These are phyloP conservation scores for Diplotaxis tenuifolia DNA, from an alignment of 345 rosid genomes.

Conservation along the genomic window DNA sequence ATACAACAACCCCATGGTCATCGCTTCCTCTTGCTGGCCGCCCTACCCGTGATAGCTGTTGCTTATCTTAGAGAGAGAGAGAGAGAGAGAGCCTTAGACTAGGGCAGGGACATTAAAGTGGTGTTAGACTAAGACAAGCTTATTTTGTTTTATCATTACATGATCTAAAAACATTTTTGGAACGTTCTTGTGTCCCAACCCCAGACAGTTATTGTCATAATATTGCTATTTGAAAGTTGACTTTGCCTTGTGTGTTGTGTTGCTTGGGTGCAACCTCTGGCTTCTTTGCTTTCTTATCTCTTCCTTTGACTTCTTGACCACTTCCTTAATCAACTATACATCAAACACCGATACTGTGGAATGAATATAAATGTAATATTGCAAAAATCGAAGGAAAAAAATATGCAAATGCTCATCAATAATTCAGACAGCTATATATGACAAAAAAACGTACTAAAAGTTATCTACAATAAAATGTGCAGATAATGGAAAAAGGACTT, in stretches of 20 bases:
- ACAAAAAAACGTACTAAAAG: background rate
- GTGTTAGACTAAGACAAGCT: conserved; percentile 25
- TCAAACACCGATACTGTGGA: background rate
- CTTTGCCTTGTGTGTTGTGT: background rate
- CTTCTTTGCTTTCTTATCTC: background rate
- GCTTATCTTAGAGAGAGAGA: background rate
- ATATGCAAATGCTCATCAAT: background rate
- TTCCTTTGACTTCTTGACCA: background rate
- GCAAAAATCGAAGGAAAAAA: background rate
- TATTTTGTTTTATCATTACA: background rate
- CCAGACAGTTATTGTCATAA: background rate
- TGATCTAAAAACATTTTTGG: conserved; percentile 12
- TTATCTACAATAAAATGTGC: too few relatives aligned
- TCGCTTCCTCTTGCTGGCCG: conserved; percentile 31
- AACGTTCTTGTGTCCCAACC: conserved; percentile 3
- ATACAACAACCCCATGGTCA: conserved; percentile 24
- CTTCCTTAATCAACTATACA: background rate
- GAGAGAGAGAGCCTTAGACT: conserved; percentile 8
- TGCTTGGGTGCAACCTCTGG: background rate
- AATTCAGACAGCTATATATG: background rate
- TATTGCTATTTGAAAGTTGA: background rate
- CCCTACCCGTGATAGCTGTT: conserved; percentile 12
- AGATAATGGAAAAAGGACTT: too few relatives aligned
- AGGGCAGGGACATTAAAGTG: background rate
- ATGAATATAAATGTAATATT: background rate